These are phyloP conservation scores for Cyberlindnera euphorbiae DNA, from an alignment of 805 yeast genomes.

Conservation along the genomic window DNA sequence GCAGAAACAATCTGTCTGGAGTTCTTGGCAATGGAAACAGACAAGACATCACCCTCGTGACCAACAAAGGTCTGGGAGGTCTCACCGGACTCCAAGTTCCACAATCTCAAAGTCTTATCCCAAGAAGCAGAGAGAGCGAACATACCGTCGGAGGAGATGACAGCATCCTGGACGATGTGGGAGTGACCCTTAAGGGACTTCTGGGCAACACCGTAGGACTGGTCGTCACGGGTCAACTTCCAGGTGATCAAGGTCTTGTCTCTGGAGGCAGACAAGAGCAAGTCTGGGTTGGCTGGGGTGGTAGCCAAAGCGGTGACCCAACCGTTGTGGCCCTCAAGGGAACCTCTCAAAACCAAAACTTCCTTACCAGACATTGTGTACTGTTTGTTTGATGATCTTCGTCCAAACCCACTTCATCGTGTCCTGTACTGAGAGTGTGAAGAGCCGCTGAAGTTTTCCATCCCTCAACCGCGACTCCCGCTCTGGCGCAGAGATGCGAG, in stretches of 20 bases:
- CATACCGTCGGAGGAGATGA: conserved; percentile 95
- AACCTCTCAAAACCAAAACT: conserved; percentile 99
- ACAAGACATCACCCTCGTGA: conserved; percentile 95
- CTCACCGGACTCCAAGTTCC: conserved; percentile 95
- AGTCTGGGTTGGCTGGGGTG: conserved; percentile 96
- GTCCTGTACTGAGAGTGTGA: too few species aligned
- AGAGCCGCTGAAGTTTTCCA: conserved; percentile 6
- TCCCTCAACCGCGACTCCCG: not conserved
- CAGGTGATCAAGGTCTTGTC: conserved; percentile 98
- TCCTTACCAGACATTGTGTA: conserved; percentile 72
- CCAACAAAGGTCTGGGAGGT: conserved; percentile 94
- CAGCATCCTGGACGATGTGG: conserved; percentile 97
- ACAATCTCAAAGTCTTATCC: conserved; percentile 98
- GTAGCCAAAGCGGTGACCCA: conserved; percentile 99
- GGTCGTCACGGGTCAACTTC: conserved; percentile 95
- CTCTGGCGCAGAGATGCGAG: not conserved
- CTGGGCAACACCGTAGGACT: conserved; percentile 97
- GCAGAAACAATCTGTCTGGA: conserved; percentile 98
- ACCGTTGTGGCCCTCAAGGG: conserved; percentile 95
- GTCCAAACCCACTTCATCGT: not conserved
- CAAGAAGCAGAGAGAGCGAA: conserved; percentile 98
- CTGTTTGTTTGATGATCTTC: conserved; percentile 1
- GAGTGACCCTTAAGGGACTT: conserved; percentile 97
- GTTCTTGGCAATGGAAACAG: conserved; percentile 93
- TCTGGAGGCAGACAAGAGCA: conserved; percentile 96